Base-by-base conservation (phyloP, 371 early-diverging fungal species). In the Catenaria anguillulae region DNA sequence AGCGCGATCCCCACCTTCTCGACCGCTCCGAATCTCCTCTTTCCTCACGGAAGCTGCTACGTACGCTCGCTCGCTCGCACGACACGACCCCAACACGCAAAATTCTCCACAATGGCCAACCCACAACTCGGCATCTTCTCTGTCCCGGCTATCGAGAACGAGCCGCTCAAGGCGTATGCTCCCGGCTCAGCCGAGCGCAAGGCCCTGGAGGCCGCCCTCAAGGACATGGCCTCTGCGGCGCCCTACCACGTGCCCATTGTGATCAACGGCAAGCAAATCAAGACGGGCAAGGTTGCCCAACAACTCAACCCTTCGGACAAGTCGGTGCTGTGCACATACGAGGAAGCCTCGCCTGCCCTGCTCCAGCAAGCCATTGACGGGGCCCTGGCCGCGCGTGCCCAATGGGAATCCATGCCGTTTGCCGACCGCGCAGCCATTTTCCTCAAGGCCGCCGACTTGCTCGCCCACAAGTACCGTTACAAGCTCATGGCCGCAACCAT, bases 401-500 rank as follows among this genome's bases (percentile, higher is more conserved):
- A 76, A 54, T 97, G 98, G 96, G 94, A 93, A 71, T 74, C 84
- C 60, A 83, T 94, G 78, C 94, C 93, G 43, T 89, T 94, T 77
- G 84, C 83, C 71, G 96, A 95, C 66, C 89, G 95, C 67, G 85
- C 87, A 60, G 90, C 95, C 54, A 92, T 97, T 74, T 95, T 97
- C 77, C 77, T 97, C 74, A 92, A 93, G 78, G 97, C 98, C 29
- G 97, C 98, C 63, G 97, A 97, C 69, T 76, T 96, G 60, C 75
- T 93, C 21, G 68, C 92, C 40, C 71, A 69, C 67, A 95, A 95
- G 73, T 93, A 95, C 79, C 82, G 93, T 74, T 91, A 89, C 79
- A 81, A 89, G 79, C 65, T 92, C 56, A 83, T 93, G 85, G 98
- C 98, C 23, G 92, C 97, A 43, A 92, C 98, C 59, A 96, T 97